Evolutionary conservation across 2,329 filamentous ascomycete genomes (phyloP).

Genomic region (Epichloe aotearoae): DNA sequence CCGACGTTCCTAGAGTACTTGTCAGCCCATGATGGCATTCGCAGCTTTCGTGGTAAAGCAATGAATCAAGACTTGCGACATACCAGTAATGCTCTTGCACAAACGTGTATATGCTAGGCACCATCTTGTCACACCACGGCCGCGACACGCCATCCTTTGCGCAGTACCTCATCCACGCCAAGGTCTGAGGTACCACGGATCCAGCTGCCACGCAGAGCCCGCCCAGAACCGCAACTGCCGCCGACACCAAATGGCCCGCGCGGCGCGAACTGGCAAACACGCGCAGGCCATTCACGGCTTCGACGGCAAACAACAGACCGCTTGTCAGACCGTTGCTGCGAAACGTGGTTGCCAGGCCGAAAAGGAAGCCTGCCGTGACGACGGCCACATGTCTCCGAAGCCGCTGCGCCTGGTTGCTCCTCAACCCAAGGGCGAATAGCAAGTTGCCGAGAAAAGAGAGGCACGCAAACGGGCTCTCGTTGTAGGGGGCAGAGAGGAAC

Average conservation of each 20-base stretch:
- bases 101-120: constrained; percentile 84
- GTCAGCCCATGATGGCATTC: not conserved
- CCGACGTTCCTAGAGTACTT: constrained; percentile 59
- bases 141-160: constrained; percentile 22
- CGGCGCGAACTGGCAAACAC: constrained; percentile 15
- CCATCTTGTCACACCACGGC: constrained; percentile 59
- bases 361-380: constrained; percentile 50
- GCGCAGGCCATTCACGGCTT: constrained; percentile 29
- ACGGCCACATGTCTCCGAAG: constrained; percentile 33
- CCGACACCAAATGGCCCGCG: constrained; percentile 31
- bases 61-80: constrained; percentile 16
- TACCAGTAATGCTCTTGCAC: constrained; percentile 89
- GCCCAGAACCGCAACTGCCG: constrained; percentile 48
- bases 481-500: constrained; percentile 79
- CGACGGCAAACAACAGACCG: constrained; percentile 60
- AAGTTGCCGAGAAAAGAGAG: constrained; percentile 64
- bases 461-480: constrained; percentile 66
- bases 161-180: constrained; percentile 67
- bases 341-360: constrained; percentile 60
- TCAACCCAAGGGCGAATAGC: constrained; percentile 44
- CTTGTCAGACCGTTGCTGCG: constrained; percentile 81
- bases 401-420: constrained; percentile 10
- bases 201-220: constrained; percentile 57
- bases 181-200: constrained; percentile 55
- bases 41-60: not conserved